Evolutionary conservation across 768 basidiomycete genomes (phyloP), one percentile per base, ranked within the genome.

Genomic region (Boletus subcaerulescens): DNA sequence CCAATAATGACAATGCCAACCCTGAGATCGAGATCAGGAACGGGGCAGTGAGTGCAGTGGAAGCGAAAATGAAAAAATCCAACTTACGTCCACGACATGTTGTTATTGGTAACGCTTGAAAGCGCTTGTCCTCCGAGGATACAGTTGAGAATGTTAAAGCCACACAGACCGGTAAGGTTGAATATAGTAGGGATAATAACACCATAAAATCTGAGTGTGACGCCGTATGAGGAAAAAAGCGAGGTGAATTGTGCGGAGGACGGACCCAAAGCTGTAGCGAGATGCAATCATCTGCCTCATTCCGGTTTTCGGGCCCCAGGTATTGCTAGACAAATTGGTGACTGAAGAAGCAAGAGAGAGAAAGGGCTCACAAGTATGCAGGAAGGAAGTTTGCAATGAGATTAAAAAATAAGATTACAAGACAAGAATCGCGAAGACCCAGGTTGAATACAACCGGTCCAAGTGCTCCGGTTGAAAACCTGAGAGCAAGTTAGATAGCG

Each of bases 1-100:
- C 81, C 79, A 40, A 93, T 84, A 48, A 94, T 83, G 32, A 91
- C 86, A 51, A 93, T 93, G 3, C 92, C 92, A 26, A 94, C 84
- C 48, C 86, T 89, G 57, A 29, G 41, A 13, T 29, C 26, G 9
- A 9, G 26, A 29, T 32, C 33, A 51, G 58, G 51, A 40, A 58
- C 51, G 26, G 12, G 26, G 33, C 41, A 20, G 29, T 70, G 35
- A 65, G 52, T 0, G 13, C 2, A 33, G 13, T 18, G 2, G 46
- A 59, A 47, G 50, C 36, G 50, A 53, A 38, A 18, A 55, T 47
- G 45, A 38, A 45, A 43, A 51, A 36, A 40, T 15, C 0, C 36
- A 55, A 66, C 77, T 55, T 61, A 80, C 79, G 71, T 78, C 77
- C 80, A 82, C 33, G 76, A 79, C 55, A 87, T 61, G 55, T 63